Conservation (phyloP, 768 basidiomycete genomes). For the Neoboletus brunneissimus region DNA sequence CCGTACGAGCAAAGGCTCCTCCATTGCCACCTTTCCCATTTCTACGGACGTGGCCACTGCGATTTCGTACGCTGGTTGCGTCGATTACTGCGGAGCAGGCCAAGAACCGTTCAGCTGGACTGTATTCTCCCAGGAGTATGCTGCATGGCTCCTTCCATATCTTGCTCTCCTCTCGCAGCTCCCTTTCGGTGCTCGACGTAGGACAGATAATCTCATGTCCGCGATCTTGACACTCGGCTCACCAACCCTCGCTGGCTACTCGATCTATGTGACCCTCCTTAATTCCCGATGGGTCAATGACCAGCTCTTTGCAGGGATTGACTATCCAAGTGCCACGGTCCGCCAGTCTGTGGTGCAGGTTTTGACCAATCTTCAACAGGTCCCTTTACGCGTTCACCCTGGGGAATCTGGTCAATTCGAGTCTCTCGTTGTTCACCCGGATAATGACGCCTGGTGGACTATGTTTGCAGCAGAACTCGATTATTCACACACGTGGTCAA, state of each 20-base stretch:
- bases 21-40: neutral
- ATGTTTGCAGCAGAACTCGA: slow-evolving; percentile 34
- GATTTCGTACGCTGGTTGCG: slow-evolving; percentile 8
- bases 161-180: slow-evolving; percentile 48
- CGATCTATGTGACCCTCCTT: slow-evolving; percentile 41
- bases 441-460: slow-evolving; percentile 44
- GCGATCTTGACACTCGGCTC: slow-evolving; percentile 45
- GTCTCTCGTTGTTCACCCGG: slow-evolving; percentile 41
- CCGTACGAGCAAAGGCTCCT: slow-evolving; percentile 6
- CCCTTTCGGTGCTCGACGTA: slow-evolving; percentile 43
- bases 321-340: slow-evolving; percentile 19
- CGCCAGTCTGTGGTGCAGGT: slow-evolving; percentile 28
- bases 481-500: slow-evolving; percentile 40
- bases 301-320: slow-evolving; percentile 29
- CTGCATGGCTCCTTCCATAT: slow-evolving; percentile 48
- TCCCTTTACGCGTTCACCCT: slow-evolving; percentile 34
- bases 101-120: slow-evolving; percentile 22
- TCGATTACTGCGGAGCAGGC: slow-evolving; percentile 5
- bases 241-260: slow-evolving; percentile 45
- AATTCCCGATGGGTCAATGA: slow-evolving; percentile 43
- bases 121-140: slow-evolving; percentile 35
- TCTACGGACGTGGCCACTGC: slow-evolving; percentile 1
- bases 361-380: slow-evolving; percentile 43
- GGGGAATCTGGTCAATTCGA: slow-evolving; percentile 31
- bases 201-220: slow-evolving; percentile 41